Percentiles rank a stretch among this genome's conserved stretches.
These are phyloP conservation scores for Penicillium coprophilum DNA, from an alignment of 495 filamentous ascomycete species.

Conservation along the genomic window DNA sequence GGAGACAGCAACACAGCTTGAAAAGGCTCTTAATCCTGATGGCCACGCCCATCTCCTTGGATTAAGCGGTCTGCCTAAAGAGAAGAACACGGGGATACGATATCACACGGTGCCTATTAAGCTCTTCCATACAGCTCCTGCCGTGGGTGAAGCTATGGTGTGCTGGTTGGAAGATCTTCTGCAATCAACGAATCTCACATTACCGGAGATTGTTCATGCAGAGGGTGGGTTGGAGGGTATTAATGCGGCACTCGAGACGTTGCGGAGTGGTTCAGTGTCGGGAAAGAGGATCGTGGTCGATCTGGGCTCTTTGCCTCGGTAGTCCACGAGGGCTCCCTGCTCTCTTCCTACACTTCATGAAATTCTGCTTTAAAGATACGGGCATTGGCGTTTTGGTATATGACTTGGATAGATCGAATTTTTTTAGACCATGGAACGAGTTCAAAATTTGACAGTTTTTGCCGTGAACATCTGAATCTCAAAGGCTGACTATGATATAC, in stretches of 20 bases:
- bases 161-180: conserved; percentile 61
- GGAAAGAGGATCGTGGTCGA: conserved; percentile 62
- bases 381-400: conserved; percentile 6
- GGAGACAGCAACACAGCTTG: conserved; percentile 54
- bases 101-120: conserved; percentile 68
- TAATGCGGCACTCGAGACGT: conserved; percentile 59
- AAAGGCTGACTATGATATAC: neutral
- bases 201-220: conserved; percentile 59
- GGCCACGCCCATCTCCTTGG: conserved; percentile 60
- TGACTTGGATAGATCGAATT: neutral
- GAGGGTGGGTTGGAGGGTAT: conserved; percentile 60
- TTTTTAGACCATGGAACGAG: conserved; percentile 6
- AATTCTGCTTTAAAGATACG: neutral
- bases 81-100: conserved; percentile 40
- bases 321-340: neutral
- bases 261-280: conserved; percentile 56
- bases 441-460: neutral
- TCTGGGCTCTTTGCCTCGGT: conserved; percentile 20
- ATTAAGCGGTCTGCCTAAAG: conserved; percentile 60
- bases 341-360: neutral
- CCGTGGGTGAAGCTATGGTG: conserved; percentile 56
- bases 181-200: conserved; percentile 41
- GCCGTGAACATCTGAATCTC: neutral
- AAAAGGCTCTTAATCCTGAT: conserved; percentile 42
- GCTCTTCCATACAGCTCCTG: conserved; percentile 60